Base-by-base conservation (phyloP, 257 asterid genomes). In the Phtheirospermum japonicum region DNA sequence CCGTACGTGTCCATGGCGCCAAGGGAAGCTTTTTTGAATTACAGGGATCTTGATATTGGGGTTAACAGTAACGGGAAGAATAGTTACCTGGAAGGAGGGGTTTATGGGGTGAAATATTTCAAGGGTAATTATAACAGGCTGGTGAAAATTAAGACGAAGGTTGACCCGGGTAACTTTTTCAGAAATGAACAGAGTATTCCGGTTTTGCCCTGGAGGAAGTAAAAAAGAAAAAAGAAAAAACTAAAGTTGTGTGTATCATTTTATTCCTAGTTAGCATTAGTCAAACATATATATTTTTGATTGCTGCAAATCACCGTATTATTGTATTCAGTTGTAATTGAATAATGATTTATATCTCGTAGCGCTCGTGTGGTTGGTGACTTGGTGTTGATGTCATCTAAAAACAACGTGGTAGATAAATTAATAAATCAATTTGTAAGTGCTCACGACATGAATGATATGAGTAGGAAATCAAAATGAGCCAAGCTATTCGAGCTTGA, bases 11-110 rank as follows among this genome's bases (percentile, higher is more conserved):
- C 85, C 4, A 71, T 20, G 76, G 62, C 50, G 17, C 85, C 85
- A 0, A 57, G 85, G 20, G 65, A 67, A 49, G 66, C 85, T 2
- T 79, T 73, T 46, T 16, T 79, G 8, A 79, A 79, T 13, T 79
- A 79, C 77, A 64, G 82, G 19, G 85, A 79, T 76, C 76, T 73
- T 4, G 85, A 79, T 50, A 66, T 79, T 16, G 81, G 85, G 45
- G 23, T 66, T 4, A 80, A 71, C 61, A 16, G 51, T 13, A 62
- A 76, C 7, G 82, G 78, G 0, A 28, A 63, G 1, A 59, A 71
- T 12, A 74, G 78, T 60, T 80, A 76, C 55, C 0, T 9, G n/a
- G 79, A 76, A 56, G 85, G 80, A n/a, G 20, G 37, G 3, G 82
- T 69, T 46, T 80, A 74, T 18, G 85, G 85, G 32, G 9, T 66